Evolutionary conservation across 331 rosid genomes (phyloP), one percentile per base, ranked within the genome.

Genomic region (Malus hybrid): DNA sequence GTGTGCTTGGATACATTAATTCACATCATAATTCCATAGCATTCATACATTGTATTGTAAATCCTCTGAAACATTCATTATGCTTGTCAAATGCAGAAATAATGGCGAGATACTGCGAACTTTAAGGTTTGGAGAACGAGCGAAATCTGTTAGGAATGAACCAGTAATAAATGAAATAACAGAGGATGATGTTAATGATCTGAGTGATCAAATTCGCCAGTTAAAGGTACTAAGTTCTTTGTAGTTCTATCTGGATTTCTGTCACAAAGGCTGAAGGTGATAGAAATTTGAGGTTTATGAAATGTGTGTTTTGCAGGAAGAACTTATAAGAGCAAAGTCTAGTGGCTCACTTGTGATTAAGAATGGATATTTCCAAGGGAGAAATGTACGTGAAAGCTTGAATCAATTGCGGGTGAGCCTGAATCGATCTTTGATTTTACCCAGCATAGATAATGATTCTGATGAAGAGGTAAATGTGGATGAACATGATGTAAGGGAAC

Each of bases 191-290:
- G 98, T 95, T 30, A 90, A 92, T 80, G 96, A 87, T 73, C 81
- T 95, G 80, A 95, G 96, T 76, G 99, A 95, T 84, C 93, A 90
- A 86, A 95, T 95, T 72, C 96, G 99, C 77, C 90, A 85, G 82
- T 66, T 95, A 83, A 95, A 95, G 99, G 99, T 94, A 85, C 24
- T 4, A 63, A 68, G 34, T 26, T 77, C 66, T 32, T 63, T 73
- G 29, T 63, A 58, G 63, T 22, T 39, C 70, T 56, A 29, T 42
- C 5, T 77, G 26, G n/a, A 79, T 63, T 77, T 79, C 76, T 60
- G 24, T 72, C 73, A 68, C 48, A 56, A 65, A 58, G 48, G 18
- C 16, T 75, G 52, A 22, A 53, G 62, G 50, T 65, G 66, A 72
- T 29, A 36, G 60, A 29, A 48, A 53, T 32, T 5, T 76, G 78